These are phyloP conservation scores for Aureobasidium vineae DNA, from an alignment of 2,329 filamentous ascomycete species.

Conservation along the genomic window DNA sequence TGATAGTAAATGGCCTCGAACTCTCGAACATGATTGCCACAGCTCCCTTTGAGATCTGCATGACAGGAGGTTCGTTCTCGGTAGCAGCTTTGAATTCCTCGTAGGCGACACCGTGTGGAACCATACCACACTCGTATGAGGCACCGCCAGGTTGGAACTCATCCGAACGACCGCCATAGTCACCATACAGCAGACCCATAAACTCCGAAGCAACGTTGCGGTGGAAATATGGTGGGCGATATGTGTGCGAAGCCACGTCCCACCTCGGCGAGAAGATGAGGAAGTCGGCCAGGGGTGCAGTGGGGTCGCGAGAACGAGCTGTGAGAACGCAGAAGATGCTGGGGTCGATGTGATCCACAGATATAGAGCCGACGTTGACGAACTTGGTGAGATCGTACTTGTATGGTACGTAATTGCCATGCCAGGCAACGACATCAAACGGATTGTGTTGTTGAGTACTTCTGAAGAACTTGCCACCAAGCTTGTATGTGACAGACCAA, in stretches of 20 bases:
- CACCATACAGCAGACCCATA: conserved; percentile 40
- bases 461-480: conserved; percentile 37
- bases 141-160: conserved; percentile 45
- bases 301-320: conserved; percentile 40
- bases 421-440: conserved; percentile 48
- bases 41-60: conserved; percentile 45
- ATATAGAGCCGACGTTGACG: conserved; percentile 41
- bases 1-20: conserved; percentile 27
- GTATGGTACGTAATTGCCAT: conserved; percentile 39
- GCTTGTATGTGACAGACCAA: conserved; percentile 41
- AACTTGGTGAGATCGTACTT: conserved; percentile 56
- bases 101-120: conserved; percentile 37
- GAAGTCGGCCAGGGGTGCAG: conserved; percentile 40
- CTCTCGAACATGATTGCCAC: conserved; percentile 46
- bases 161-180: conserved; percentile 42
- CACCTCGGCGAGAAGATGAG: conserved; percentile 42
- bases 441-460: conserved; percentile 42
- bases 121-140: conserved; percentile 40
- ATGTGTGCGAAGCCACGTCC: conserved; percentile 43
- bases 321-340: conserved; percentile 42
- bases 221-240: conserved; percentile 43
- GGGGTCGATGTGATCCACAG: conserved; percentile 42
- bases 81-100: conserved; percentile 50
- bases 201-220: conserved; percentile 43
- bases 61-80: conserved; percentile 50